A percentile compares a stretch with the other conserved stretches of the same genome.
phyloP scores from a whole-genome alignment of 2,329 filamentous ascomycete genomes.

The Hypoxylon sp. region DNA sequence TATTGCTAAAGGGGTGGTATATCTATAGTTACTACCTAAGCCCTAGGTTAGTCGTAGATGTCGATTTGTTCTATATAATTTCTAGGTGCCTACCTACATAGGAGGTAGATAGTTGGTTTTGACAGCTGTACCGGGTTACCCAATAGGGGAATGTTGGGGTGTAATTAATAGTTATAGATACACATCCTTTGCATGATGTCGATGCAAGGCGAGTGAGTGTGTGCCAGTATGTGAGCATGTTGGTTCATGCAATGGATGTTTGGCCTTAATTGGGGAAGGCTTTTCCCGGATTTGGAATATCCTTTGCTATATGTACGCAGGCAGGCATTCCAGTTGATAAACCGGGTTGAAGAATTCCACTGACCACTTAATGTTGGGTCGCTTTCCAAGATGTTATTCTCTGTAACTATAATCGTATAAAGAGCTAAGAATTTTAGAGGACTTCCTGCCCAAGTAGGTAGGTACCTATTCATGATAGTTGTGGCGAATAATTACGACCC shows the following conservation, averaged over 20 bases:
- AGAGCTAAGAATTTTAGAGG: not conserved
- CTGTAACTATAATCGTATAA: not conserved
- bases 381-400: not conserved
- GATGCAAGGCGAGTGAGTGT: not conserved
- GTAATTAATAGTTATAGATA: not conserved
- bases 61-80: not conserved
- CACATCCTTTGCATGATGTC: not conserved
- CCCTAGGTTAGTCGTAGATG: not conserved
- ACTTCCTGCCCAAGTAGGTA: not conserved
- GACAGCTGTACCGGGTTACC: not conserved
- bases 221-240: not conserved
- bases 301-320: no score
- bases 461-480: not conserved
- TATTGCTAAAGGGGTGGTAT: not conserved
- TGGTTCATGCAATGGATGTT: slow-evolving; percentile 1
- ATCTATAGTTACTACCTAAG: not conserved
- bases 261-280: not conserved
- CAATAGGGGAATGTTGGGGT: not conserved
- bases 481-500: not conserved
- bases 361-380: not conserved
- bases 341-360: not conserved
- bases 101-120: not conserved
- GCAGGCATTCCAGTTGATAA: not conserved
- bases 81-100: not conserved
- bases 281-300: not conserved